A percentile compares a stretch with the other conserved stretches of the same genome.
phyloP scores from a whole-genome alignment of 2,329 filamentous ascomycete species.

The Colletotrichum brevisporum region DNA sequence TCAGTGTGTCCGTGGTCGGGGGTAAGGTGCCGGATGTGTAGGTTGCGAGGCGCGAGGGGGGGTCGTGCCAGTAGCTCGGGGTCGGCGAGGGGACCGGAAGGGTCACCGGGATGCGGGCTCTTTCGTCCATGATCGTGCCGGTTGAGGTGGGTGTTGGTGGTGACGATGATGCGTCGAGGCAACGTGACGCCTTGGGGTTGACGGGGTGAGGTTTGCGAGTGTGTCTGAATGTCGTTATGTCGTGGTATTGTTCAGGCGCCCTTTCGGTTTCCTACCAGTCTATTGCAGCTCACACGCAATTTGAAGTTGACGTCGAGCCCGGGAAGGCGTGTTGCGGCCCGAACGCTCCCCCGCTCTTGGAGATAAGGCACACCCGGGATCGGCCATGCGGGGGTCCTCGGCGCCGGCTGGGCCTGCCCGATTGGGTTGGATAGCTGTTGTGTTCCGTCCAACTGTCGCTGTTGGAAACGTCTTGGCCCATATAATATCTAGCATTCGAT shows the following conservation, averaged over 20 bases:
- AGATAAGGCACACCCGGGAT: background rate
- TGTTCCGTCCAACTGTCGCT: background rate
- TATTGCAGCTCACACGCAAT: too few species aligned
- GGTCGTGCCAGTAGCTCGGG: slow-evolving; percentile 61
- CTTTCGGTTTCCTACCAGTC: too few species aligned
- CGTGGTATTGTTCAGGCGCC: too few species aligned
- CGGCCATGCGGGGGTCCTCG: slow-evolving; percentile 13
- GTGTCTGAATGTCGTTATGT: too few species aligned
- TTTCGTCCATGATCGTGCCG: slow-evolving; percentile 23
- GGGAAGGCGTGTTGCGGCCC: too few species aligned
- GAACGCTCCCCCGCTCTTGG: slow-evolving; percentile 2
- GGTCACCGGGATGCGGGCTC: slow-evolving; percentile 29
- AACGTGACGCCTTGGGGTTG: background rate
- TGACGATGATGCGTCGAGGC: background rate
- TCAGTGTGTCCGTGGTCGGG: slow-evolving; percentile 59
- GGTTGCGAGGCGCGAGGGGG: slow-evolving; percentile 53
- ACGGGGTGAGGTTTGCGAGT: background rate
- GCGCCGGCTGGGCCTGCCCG: slow-evolving; percentile 12
- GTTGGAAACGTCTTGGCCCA: too few species aligned
- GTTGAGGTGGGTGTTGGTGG: background rate
- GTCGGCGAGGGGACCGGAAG: slow-evolving; percentile 59
- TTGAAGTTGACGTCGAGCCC: too few species aligned
- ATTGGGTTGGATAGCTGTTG: background rate
- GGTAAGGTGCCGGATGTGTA: slow-evolving; percentile 48
- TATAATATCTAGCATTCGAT: too few species aligned